A percentile compares a stretch with the other conserved stretches of the same genome.
Conservation (phyloP, 1,284 basidiomycete genomes). For the Naganishia sp. region DNA sequence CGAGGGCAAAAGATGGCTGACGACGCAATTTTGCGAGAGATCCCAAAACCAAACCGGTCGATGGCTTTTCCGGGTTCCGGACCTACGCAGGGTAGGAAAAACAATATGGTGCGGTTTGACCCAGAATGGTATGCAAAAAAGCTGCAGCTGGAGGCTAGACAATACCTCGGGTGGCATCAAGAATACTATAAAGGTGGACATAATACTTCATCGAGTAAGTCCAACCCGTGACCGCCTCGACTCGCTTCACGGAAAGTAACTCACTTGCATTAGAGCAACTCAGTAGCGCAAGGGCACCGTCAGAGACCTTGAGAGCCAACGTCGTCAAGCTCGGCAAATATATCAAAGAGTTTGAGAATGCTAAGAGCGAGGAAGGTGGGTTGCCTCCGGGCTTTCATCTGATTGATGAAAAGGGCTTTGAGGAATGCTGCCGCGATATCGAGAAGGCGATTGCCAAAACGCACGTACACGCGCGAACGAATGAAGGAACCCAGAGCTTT, state of each 20-base stretch:
- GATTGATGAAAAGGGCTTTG: slow-evolving; percentile 19
- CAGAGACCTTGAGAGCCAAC: not conserved
- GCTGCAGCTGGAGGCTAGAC: slow-evolving; percentile 23
- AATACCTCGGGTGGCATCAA: slow-evolving; percentile 26
- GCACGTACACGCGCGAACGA: slow-evolving; percentile 13
- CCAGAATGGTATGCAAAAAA: slow-evolving; percentile 5
- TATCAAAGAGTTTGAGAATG: slow-evolving; percentile 1
- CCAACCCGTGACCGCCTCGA: too few relatives aligned
- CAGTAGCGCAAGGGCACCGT: not conserved
- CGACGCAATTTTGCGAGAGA: slow-evolving; percentile 19
- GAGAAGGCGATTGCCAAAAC: slow-evolving; percentile 14
- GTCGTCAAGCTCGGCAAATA: slow-evolving; percentile 7
- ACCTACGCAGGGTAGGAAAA: slow-evolving; percentile 3
- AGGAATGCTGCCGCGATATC: slow-evolving; percentile 3
- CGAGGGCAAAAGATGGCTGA: slow-evolving; percentile 30
- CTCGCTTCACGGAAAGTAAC: not conserved
- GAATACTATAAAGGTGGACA: slow-evolving; percentile 28
- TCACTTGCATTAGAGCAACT: not conserved
- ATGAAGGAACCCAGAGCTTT: slow-evolving; percentile 24
- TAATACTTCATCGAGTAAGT: slow-evolving; percentile 10
- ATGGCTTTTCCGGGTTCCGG: not conserved
- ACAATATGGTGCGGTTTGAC: slow-evolving; percentile 4
- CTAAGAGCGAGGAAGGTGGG: not conserved
- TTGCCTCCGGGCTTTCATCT: not conserved
- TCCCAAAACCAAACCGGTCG: not conserved